Conservation (phyloP, 805 yeast species). For the Monosporozyma servazzii region DNA sequence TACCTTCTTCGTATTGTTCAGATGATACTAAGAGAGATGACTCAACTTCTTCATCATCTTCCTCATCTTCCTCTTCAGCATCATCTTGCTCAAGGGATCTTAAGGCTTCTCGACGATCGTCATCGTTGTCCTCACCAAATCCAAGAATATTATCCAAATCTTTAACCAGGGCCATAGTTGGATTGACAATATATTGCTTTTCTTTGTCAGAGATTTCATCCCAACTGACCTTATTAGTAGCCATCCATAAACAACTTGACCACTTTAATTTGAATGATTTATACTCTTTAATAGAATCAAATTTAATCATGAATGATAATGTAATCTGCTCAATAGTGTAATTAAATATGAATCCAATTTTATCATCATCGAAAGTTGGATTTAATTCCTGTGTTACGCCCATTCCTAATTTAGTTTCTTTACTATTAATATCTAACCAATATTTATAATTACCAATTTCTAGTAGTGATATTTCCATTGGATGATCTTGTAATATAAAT, state of each 20-base stretch:
- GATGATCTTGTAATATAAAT: conserved; percentile 37
- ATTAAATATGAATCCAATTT: conserved; percentile 54
- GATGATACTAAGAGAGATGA: conserved; percentile 18
- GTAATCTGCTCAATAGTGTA: conserved; percentile 35
- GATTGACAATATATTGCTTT: conserved; percentile 47
- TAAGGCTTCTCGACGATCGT: conserved; percentile 18
- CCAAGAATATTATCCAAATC: conserved; percentile 29
- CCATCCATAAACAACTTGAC: conserved; percentile 53
- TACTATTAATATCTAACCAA: conserved; percentile 39
- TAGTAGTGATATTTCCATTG: conserved; percentile 32
- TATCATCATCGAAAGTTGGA: conserved; percentile 55
- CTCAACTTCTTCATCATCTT: conserved; percentile 30
- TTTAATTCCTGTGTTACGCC: conserved; percentile 42
- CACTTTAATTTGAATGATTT: conserved; percentile 44
- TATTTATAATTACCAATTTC: conserved; percentile 44
- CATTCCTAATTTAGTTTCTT: conserved; percentile 31
- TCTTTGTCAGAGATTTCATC: conserved; percentile 35
- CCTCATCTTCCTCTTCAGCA: conserved; percentile 30
- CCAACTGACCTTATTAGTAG: conserved; percentile 45
- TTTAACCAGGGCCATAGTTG: conserved; percentile 33
- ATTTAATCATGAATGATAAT: conserved; percentile 56
- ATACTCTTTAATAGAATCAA: conserved; percentile 34
- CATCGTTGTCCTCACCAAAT: conserved; percentile 27
- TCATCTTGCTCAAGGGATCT: conserved; percentile 30
- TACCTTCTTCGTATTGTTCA: conserved; percentile 10